phyloP scores from a whole-genome alignment of 1,284 basidiomycete genomes.

The Ceratobasidium sp. region DNA sequence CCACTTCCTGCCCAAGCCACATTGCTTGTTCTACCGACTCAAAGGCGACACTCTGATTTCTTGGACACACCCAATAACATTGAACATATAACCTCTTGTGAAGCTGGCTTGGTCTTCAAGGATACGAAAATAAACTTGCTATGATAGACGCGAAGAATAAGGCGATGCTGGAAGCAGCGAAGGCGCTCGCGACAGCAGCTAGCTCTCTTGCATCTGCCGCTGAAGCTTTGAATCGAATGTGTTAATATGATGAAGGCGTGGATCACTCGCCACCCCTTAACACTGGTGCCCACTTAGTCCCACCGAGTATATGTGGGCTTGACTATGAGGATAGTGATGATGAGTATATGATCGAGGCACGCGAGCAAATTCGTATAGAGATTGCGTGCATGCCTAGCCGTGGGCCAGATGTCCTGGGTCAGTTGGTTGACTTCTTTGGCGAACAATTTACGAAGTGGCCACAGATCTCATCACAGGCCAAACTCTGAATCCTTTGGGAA shows the following conservation, averaged over 20 bases:
- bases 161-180: slow-evolving; percentile 13
- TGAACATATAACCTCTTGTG: background rate
- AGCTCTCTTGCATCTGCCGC: slow-evolving; percentile 24
- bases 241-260: slow-evolving; percentile 4
- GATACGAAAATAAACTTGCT: background rate
- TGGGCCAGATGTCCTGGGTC: background rate
- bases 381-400: background rate
- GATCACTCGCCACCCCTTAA: background rate
- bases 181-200: slow-evolving; percentile 30
- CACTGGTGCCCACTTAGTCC: background rate
- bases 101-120: background rate
- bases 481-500: background rate
- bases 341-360: slow-evolving; percentile 26
- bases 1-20: background rate
- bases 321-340: slow-evolving; percentile 27
- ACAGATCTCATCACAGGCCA: background rate
- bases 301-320: background rate
- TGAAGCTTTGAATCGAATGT: slow-evolving; percentile 17
- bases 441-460: background rate
- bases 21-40: background rate
- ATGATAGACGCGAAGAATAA: slow-evolving; percentile 7
- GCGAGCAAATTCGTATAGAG: slow-evolving; percentile 5
- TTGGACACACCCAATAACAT: background rate
- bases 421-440: background rate
- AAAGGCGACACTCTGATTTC: background rate